A percentile compares a stretch with the other conserved stretches of the same genome.
Conservation (phyloP, 805 yeast species). For the Starmerella sp. region DNA sequence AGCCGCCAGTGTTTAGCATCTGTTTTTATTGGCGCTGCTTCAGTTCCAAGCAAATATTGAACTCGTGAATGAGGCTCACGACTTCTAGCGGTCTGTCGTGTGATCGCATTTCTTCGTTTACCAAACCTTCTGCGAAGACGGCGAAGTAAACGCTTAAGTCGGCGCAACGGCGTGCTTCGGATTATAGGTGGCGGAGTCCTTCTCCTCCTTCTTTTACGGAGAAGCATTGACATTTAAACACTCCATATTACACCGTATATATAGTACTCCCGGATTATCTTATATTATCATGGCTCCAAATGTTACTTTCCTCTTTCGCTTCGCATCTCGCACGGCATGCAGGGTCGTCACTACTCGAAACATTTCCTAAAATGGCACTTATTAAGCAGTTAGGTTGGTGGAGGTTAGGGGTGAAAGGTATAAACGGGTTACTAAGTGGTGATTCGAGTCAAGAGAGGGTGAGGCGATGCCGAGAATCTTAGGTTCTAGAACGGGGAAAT, state of each 20-base stretch:
- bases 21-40: neutral
- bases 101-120: neutral
- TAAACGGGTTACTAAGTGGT: too few species aligned
- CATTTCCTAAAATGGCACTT: neutral
- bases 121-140: neutral
- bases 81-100: neutral
- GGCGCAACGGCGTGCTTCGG: constrained; percentile 9
- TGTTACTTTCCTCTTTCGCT: neutral
- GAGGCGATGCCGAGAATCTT: too few species aligned
- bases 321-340: neutral
- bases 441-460: too few species aligned
- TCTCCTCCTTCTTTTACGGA: constrained; percentile 4
- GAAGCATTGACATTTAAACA: constrained; percentile 1
- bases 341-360: neutral
- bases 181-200: constrained; percentile 12
- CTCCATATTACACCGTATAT: too few species aligned
- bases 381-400: neutral
- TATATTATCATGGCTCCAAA: too few species aligned
- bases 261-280: too few species aligned
- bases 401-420: neutral
- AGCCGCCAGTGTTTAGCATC: neutral
- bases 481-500: neutral
- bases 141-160: neutral
- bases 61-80: neutral
- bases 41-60: neutral